Percentiles rank a stretch among this genome's conserved stretches.
phyloP scores from a whole-genome alignment of 106 monocot species.

The Platanthera zijinensis region DNA sequence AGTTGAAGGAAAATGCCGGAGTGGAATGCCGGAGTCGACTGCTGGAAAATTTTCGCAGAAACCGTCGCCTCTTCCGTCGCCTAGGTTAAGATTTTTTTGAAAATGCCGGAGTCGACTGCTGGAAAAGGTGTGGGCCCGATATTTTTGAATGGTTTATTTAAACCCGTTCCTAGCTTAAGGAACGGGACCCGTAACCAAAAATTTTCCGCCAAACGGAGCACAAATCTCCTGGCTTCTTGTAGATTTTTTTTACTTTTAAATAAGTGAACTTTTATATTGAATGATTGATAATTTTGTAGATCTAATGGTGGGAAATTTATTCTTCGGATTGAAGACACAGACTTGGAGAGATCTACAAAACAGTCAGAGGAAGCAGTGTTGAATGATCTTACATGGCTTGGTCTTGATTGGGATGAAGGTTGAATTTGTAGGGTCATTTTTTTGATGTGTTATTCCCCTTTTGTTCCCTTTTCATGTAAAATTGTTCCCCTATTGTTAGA shows the following conservation, averaged over 20 bases:
- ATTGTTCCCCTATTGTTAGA: not conserved
- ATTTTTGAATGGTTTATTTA: no score
- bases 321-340: conserved; percentile 67
- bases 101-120: no score
- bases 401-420: conserved; percentile 90
- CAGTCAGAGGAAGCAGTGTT: conserved; percentile 68
- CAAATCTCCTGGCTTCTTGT: not conserved
- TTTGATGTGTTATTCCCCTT: not conserved
- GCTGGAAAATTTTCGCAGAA: no score
- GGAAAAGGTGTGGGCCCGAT: no score
- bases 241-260: not conserved
- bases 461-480: not conserved
- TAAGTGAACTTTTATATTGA: not conserved
- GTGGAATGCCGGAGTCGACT: no score
- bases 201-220: no score
- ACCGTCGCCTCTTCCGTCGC: no score
- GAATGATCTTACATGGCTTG: conserved; percentile 68
- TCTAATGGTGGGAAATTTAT: conserved; percentile 70
- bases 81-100: no score
- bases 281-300: conserved; percentile 19
- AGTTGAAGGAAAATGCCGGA: no score
- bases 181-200: no score
- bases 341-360: conserved; percentile 70
- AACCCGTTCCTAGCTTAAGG: no score
- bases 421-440: not conserved